Evolutionary conservation across 768 basidiomycete species (phyloP), one percentile per base, ranked within the genome.

Genomic region (Hygrocybe coccinea): DNA sequence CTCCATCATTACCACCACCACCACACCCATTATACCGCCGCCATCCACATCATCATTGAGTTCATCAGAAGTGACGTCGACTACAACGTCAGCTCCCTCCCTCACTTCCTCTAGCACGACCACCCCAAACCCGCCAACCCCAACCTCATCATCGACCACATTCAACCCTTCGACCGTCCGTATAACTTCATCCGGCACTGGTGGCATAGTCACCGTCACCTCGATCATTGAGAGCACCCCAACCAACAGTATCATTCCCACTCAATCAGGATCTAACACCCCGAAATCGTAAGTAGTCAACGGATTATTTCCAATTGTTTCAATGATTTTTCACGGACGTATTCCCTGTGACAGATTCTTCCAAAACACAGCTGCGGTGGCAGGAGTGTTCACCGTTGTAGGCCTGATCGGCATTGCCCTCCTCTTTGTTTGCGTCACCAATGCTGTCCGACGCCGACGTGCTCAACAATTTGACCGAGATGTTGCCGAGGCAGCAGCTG

Each of bases 401-500:
- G 87, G 87, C n/a, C 61, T 90, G 34, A 65, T 87, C 50, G 81
- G 64, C 17, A 59, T 82, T 46, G 81, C 71, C 8, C 52, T 87
- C 61, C 12, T 79, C 63, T 64, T 89, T 57, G 73, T 72, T 6
- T 58, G 82, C 25, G 57, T 79, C 45, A 77, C 80, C 36, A 81
- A 77, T 55, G 68, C 69, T 57, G 57, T 87, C 60, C 84, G 87
- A 8, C 81, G 87, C 0, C 83, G 84, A 6, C 82, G 85, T 1
- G 83, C 82, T 2, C 67, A 75, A 57, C 75, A 78, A 41, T 85
- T 88, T 61, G 89, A 91, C 65, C 75, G 76, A n/a, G 89, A 90
- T 51, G 81, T 89, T 38, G 83, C 80, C 12, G 83, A 83, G 48
- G 88, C 87, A 0, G 86, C 87, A 0, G 79, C 78, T 2, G 84